Evolutionary conservation across 352 stramenopile species (phyloP).

Genomic region (Phytophthora ramorum): DNA sequence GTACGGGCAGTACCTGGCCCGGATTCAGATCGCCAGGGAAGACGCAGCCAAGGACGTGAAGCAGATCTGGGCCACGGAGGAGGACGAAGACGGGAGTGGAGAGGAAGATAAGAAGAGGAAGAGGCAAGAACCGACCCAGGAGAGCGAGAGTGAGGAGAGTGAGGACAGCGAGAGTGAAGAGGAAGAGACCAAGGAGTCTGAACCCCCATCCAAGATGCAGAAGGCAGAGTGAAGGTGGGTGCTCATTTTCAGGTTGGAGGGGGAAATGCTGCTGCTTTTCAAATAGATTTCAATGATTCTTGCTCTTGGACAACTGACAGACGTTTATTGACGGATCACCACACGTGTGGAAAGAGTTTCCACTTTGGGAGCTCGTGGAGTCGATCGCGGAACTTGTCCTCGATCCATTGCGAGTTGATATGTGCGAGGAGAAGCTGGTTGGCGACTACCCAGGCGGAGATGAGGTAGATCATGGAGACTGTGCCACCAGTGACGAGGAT

Average conservation of each 20-base stretch:
- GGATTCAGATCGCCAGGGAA: constrained; percentile 95
- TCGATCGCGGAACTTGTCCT: constrained; percentile 61
- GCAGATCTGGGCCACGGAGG: constrained; percentile 63
- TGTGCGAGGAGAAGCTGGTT: constrained; percentile 70
- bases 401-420: constrained; percentile 63
- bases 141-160: constrained; percentile 30
- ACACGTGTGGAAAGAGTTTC: constrained; percentile 44
- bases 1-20: constrained; percentile 98
- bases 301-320: too few species aligned
- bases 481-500: constrained; percentile 45
- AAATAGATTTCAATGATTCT: constrained; percentile 14
- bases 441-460: constrained; percentile 62
- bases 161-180: constrained; percentile 26
- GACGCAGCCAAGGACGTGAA: constrained; percentile 35
- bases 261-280: neutral
- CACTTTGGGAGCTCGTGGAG: constrained; percentile 42
- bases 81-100: constrained; percentile 67
- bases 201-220: constrained; percentile 29
- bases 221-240: constrained; percentile 20
- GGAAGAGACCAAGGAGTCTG: constrained; percentile 40
- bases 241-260: neutral
- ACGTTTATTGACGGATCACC: constrained; percentile 10
- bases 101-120: constrained; percentile 45
- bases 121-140: constrained; percentile 12
- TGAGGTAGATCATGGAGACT: constrained; percentile 52